phyloP scores from a whole-genome alignment of 306 rosid genomes.

The Prinsepia uniflora region DNA sequence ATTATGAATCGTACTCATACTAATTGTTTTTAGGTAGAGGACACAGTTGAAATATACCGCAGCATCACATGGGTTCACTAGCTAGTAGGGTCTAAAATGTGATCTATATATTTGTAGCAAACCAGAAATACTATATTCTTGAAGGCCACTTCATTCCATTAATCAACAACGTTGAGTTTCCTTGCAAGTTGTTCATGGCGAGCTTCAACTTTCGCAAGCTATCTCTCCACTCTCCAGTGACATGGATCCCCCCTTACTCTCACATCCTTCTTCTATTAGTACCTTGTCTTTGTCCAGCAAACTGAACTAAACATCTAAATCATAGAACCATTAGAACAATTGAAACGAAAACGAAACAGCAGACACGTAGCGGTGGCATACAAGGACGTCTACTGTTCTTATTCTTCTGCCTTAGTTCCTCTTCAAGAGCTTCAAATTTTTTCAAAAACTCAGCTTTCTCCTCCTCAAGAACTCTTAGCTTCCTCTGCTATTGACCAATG shows the following conservation, averaged over 20 bases:
- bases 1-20: no score
- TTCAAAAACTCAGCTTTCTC: conserved; percentile 37
- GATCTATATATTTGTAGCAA: not conserved
- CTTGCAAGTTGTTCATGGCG: not conserved
- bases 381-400: conserved; percentile 9
- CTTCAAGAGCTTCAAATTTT: conserved; percentile 45
- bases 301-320: not conserved
- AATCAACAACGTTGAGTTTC: conserved; percentile 3
- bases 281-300: not conserved
- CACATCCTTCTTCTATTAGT: not conserved
- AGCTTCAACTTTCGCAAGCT: not conserved
- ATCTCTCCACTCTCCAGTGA: not conserved
- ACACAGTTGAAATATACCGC: no score
- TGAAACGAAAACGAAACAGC: no score
- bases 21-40: no score
- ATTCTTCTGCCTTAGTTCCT: conserved; percentile 38
- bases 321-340: no score
- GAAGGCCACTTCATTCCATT: not conserved
- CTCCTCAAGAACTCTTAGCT: conserved; percentile 33
- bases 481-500: no score
- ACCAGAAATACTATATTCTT: not conserved
- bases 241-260: not conserved
- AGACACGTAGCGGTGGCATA: not conserved
- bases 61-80: no score
- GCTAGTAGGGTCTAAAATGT: not conserved